Base-by-base conservation (phyloP, 768 basidiomycete genomes). In the Rhodotorula babjevae region DNA sequence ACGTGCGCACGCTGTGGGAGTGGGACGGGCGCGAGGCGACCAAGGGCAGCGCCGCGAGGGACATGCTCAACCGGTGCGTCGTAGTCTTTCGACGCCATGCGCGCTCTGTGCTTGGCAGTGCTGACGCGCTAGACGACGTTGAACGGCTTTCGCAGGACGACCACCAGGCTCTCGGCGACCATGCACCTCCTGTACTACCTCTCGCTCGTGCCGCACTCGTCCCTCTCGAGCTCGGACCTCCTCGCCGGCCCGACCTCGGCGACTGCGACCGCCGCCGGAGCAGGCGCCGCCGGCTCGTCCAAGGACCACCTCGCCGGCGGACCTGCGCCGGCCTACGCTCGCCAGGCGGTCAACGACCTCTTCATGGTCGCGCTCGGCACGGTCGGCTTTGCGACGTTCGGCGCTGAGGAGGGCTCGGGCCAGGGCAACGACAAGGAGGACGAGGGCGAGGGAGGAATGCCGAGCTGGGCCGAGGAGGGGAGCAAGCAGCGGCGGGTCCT, bases 141-240 rank as follows among this genome's bases (percentile, higher is more conserved):
- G n/a, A n/a, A n/a, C n/a, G n/a, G 3, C 33, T 5, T 1, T 9
- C 42, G 12, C 50, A 72, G 71, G 18, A 67, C 71, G 23, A 62
- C 60, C 4, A 27, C 25, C 16, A 70, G 74, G 11, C 67, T 75
- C 57, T 58, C 59, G 18, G n/a, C 52, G 3, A 27, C 47, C 36
- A 19, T 75, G 19, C 71, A 61, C 33, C 67, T 75, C 33, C 23
- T 75, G 52, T 75, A 75, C 70, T 72, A 71, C 64, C 55, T 75
- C 60, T 33, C 68, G 25, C 59, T 61, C 64, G 60, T 67, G 25
- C 74, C 74, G 5, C 65, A 66, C 21, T 62, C 74, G 21, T 46
- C 63, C 15, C 49, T 66, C 31, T 53, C 60, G 6, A 62, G 69
- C 57, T 2, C 46, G 7, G 65, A 71, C 29, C 36, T 67, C 31